Evolutionary conservation across 192 early-diverging fungal genomes (phyloP).

Genomic region (Entophlyctis luteolus): DNA sequence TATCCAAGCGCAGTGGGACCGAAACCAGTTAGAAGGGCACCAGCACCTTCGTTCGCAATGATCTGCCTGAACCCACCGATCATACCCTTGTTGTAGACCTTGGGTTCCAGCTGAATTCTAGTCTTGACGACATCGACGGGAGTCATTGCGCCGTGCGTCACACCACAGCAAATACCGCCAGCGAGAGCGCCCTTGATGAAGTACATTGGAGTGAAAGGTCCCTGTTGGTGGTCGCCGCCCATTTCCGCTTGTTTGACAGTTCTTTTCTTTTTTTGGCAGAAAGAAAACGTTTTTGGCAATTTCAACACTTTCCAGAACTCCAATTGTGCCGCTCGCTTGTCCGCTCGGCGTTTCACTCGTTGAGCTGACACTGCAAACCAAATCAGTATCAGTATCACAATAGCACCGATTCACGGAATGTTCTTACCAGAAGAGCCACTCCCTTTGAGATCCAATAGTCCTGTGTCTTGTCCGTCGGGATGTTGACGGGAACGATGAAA

Average conservation of each 20-base stretch:
- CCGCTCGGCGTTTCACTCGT: no score
- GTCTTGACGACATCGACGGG: constrained; percentile 75
- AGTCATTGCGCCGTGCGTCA: constrained; percentile 46
- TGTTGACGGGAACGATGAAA: constrained; percentile 51
- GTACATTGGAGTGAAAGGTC: constrained; percentile 24
- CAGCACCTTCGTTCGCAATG: constrained; percentile 61
- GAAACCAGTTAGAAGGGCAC: constrained; percentile 72
- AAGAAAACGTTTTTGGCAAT: no score
- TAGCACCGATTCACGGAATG: not conserved
- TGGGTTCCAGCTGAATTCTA: constrained; percentile 65
- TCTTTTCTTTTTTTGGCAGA: no score
- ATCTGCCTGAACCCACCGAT: constrained; percentile 40
- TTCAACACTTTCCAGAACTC: no score
- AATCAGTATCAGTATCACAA: not conserved
- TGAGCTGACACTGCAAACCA: constrained; percentile 18
- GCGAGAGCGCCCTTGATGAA: constrained; percentile 31
- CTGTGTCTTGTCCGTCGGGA: constrained; percentile 50
- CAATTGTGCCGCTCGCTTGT: no score
- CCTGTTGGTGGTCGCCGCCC: constrained; percentile 10
- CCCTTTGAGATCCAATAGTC: constrained; percentile 65
- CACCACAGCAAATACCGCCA: constrained; percentile 43
- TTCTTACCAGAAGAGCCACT: constrained; percentile 41
- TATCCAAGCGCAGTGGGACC: constrained; percentile 79
- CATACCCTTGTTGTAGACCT: constrained; percentile 38
- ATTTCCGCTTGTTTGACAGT: no score